These are phyloP conservation scores for Jaltomata sinuosa DNA, from an alignment of 257 asterid genomes.

Conservation along the genomic window DNA sequence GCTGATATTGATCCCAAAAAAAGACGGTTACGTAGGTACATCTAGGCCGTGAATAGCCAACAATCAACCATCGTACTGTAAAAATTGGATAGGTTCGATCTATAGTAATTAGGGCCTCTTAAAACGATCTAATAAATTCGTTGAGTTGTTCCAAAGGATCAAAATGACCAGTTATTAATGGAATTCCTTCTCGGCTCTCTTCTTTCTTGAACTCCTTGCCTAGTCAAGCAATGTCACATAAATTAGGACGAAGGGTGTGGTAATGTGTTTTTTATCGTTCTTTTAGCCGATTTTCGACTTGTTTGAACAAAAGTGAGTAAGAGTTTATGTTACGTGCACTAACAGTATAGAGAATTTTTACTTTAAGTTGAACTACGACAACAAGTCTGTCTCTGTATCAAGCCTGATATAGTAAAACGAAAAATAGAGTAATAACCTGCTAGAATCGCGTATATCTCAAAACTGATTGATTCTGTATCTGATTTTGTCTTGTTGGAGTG, in stretches of 20 bases:
- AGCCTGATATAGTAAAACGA: not conserved
- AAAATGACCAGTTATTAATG: too few relatives aligned
- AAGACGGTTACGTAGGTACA: too few relatives aligned
- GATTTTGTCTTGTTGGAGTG: not conserved
- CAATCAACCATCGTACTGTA: too few relatives aligned
- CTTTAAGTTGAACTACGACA: not conserved
- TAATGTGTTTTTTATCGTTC: not conserved
- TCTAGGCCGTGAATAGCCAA: too few relatives aligned
- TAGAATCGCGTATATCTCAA: not conserved
- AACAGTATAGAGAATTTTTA: not conserved
- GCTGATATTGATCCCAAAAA: too few relatives aligned
- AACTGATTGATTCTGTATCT: too few relatives aligned
- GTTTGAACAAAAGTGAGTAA: not conserved
- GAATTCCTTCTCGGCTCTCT: too few relatives aligned
- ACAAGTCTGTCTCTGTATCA: not conserved
- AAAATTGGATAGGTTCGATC: too few relatives aligned
- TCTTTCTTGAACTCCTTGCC: not conserved
- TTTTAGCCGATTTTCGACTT: not conserved
- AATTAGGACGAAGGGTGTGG: not conserved
- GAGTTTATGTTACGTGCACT: not conserved
- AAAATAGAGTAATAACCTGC: not conserved
- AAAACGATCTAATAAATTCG: too few relatives aligned
- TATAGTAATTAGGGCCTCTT: too few relatives aligned
- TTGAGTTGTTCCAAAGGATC: too few relatives aligned
- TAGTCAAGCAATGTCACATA: not conserved